phyloP scores from a whole-genome alignment of 768 basidiomycete genomes.

The Mrakia blollopis region DNA sequence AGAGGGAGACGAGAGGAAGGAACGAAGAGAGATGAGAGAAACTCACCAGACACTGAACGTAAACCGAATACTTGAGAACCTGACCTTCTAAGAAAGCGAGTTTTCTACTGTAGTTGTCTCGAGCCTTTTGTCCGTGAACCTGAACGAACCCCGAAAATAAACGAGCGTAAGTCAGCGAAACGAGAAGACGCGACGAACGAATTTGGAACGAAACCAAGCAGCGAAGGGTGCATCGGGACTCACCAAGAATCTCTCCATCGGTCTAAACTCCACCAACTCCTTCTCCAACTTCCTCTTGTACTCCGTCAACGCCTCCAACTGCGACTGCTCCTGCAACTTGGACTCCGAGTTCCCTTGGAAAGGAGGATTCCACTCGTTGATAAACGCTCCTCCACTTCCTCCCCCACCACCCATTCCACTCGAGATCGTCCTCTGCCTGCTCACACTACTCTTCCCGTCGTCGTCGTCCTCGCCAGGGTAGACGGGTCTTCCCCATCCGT shows the following conservation, averaged over 20 bases:
- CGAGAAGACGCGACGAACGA: conserved; percentile 21
- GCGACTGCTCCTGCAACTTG: conserved; percentile 83
- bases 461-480: conserved; percentile 4
- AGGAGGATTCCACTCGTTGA: conserved; percentile 94
- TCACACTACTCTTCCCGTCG: neutral
- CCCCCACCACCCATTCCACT: neutral
- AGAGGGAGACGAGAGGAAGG: neutral
- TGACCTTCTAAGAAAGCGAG: conserved; percentile 83
- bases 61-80: conserved; percentile 91
- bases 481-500: conserved; percentile 63
- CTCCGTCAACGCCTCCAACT: conserved; percentile 79
- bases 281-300: conserved; percentile 69
- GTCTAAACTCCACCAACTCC: conserved; percentile 78
- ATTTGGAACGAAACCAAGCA: neutral
- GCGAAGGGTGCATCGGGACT: no score
- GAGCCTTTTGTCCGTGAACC: conserved; percentile 66
- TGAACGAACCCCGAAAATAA: conserved; percentile 38
- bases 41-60: conserved; percentile 70
- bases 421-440: conserved; percentile 8
- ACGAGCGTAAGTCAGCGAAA: neutral
- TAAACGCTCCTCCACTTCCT: conserved; percentile 50
- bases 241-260: conserved; percentile 70
- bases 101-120: conserved; percentile 87
- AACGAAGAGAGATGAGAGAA: neutral
- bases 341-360: conserved; percentile 77